Percentiles rank a stretch among this genome's conserved stretches.
Conservation (phyloP, 768 basidiomycete species). For the Suillus occidentalis region DNA sequence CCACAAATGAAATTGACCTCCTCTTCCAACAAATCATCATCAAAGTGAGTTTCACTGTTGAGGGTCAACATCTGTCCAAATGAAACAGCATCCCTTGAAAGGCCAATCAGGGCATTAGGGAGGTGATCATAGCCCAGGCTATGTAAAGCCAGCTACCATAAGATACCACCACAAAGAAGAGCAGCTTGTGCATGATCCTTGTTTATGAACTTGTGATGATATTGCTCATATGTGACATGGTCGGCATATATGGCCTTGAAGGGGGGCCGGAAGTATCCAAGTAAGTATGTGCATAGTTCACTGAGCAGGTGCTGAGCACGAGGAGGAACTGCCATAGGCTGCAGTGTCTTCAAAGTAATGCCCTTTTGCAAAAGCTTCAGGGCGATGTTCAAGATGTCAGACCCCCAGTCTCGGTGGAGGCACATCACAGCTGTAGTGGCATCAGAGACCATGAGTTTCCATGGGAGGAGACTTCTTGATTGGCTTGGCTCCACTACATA, state of each 20-base stretch:
- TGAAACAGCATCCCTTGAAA: background rate
- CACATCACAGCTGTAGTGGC: background rate
- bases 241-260: background rate
- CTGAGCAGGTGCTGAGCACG: background rate
- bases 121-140: background rate
- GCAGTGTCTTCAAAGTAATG: background rate
- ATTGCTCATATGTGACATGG: background rate
- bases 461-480: background rate
- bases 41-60: background rate
- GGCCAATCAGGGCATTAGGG: no score
- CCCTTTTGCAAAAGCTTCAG: background rate
- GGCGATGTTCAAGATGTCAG: background rate
- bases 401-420: background rate
- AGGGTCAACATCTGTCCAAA: background rate
- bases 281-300: background rate
- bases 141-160: background rate
- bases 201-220: background rate
- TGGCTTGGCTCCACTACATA: background rate
- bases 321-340: background rate
- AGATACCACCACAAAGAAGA: background rate
- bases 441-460: background rate
- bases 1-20: background rate
- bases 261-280: background rate
- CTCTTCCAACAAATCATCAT: background rate
- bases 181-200: background rate